Base-by-base conservation (phyloP, 805 yeast species). In the Henningerozyma blattae region DNA sequence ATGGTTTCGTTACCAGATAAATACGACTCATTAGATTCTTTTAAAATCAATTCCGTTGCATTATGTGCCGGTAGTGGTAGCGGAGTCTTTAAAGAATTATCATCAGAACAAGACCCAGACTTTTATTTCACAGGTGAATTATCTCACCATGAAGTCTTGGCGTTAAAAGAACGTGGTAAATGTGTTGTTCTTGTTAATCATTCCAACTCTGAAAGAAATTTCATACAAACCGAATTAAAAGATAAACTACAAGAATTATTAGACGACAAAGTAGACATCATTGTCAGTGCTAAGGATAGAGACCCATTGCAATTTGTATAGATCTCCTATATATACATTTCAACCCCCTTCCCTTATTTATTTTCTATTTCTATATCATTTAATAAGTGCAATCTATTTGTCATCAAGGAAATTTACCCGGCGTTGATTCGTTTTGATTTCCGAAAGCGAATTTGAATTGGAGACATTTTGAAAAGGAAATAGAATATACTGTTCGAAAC, bases 41-140 rank as follows among this genome's bases (percentile, higher is more conserved):
- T 24, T 7, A 41, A 42, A 3, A 65, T 85, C 34, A 56, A 54
- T 17, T 67, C 71, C 0, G 62, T 86, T 16, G 97, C 96, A 1
- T 55, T 91, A 13, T 91, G 99, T 58, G 97, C 98, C 3, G 99
- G 99, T 0, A 81, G 95, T 2, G 97, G 98, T 0, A 78, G 82
- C 3, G 67, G 77, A 1, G 84, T 87, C 2, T 77, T 85, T 57
- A 51, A 58, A 24, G 56, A 62, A 5, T 48, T 55, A 8, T 40
- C 35, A 4, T n/a, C n/a, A n/a, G 35, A 33, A 15, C 64, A 64
- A 32, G 76, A 76, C 0, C 65, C 68, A 3, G 97, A 91, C 47
- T 62, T 86, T 28, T 80, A 70, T 52, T 71, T 75, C 47, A 87
- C 98, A 0, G 99, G 99, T 2, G 99, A 91, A 52, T 59, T 91